Evolutionary conservation across 768 basidiomycete genomes (phyloP).

Genomic region (Clathrus columnatus): DNA sequence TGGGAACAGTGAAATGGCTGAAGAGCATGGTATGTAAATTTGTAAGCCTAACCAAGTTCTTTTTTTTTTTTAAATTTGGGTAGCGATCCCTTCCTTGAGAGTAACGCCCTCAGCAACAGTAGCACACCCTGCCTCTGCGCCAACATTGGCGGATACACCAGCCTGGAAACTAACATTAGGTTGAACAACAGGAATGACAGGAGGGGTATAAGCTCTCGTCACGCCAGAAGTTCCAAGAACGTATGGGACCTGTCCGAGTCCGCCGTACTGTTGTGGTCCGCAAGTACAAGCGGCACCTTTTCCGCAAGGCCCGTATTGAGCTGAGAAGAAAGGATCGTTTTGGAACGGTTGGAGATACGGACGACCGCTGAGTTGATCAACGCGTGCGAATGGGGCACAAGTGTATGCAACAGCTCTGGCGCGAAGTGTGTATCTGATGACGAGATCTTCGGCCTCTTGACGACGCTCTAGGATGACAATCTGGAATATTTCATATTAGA

Average conservation of each 20-base stretch:
- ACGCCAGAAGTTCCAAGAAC: not conserved
- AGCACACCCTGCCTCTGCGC: not conserved
- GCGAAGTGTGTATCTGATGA: conserved; percentile 5
- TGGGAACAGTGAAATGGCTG: too few relatives aligned
- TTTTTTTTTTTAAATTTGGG: not conserved
- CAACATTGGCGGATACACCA: not conserved
- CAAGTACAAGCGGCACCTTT: not conserved
- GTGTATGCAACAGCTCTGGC: not conserved
- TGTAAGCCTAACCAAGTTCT: too few relatives aligned
- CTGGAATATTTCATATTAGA: too few relatives aligned
- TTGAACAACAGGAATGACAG: not conserved
- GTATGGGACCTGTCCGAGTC: not conserved
- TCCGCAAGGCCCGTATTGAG: not conserved
- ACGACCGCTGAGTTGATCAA: not conserved
- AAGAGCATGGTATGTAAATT: too few relatives aligned
- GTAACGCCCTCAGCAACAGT: not conserved
- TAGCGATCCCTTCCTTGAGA: not conserved
- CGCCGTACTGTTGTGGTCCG: not conserved
- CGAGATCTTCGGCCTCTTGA: not conserved
- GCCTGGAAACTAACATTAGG: not conserved
- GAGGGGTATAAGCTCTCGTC: not conserved
- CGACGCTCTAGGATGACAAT: not conserved
- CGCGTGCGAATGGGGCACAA: not conserved
- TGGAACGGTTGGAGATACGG: not conserved
- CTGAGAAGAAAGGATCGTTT: not conserved